Evolutionary conservation across 441 rosid species (phyloP).

Genomic region (Hura crepitans): DNA sequence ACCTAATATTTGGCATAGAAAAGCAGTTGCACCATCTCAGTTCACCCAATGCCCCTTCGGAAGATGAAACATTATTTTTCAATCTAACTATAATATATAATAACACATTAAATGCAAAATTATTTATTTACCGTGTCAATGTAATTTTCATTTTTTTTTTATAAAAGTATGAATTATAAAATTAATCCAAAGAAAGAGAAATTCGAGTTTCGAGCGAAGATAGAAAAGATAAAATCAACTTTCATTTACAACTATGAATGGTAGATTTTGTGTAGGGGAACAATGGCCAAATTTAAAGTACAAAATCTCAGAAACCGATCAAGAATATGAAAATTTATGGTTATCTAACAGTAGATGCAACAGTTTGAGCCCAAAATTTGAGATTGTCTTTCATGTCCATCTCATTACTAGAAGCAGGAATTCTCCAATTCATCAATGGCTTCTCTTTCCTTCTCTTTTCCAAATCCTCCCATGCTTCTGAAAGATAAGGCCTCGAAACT

Average conservation of each 20-base stretch:
- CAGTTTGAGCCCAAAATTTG: constrained; percentile 72
- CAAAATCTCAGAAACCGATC: background rate
- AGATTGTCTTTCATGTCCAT: constrained; percentile 62
- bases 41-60: background rate
- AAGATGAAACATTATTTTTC: too few species aligned
- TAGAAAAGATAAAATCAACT: background rate
- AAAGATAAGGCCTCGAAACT: constrained; percentile 62
- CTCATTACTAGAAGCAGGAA: constrained; percentile 49
- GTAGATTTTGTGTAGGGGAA: background rate
- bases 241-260: constrained; percentile 24
- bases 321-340: background rate
- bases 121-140: too few species aligned
- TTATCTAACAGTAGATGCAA: constrained; percentile 62
- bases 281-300: background rate
- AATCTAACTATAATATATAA: too few species aligned
- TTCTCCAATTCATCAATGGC: constrained; percentile 54
- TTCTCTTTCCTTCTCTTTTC: constrained; percentile 33
- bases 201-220: too few species aligned
- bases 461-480: constrained; percentile 67
- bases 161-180: too few species aligned
- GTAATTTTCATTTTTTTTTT: too few species aligned
- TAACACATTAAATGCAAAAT: too few species aligned
- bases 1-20: background rate
- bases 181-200: too few species aligned
- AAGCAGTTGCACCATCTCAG: background rate